phyloP scores from a whole-genome alignment of 2,329 filamentous ascomycete genomes.

The Alternaria tenuissima region DNA sequence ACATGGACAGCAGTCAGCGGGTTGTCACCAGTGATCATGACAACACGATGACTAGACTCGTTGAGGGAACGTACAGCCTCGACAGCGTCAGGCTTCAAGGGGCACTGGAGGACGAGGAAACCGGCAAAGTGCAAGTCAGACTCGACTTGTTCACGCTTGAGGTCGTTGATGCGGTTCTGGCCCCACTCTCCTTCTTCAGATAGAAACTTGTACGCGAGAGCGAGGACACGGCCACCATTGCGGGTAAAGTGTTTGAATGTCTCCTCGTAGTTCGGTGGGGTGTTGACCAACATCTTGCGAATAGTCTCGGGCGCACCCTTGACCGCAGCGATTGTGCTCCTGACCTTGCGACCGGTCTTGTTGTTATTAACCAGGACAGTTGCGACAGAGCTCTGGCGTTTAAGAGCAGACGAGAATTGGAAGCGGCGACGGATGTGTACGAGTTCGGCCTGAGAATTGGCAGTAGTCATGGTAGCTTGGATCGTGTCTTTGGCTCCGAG shows the following conservation, averaged over 20 bases:
- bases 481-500: constrained; percentile 90
- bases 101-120: constrained; percentile 94
- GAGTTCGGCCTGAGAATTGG: constrained; percentile 67
- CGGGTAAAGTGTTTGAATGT: constrained; percentile 98
- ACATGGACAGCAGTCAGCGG: constrained; percentile 96
- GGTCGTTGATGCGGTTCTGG: constrained; percentile 85
- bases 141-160: constrained; percentile 93
- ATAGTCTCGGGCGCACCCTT: constrained; percentile 99
- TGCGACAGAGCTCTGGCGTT: constrained; percentile 94
- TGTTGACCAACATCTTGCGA: constrained; percentile 84
- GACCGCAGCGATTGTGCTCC: constrained; percentile 90
- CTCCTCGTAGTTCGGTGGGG: constrained; percentile 91
- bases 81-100: constrained; percentile 94
- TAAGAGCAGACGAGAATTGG: constrained; percentile 96
- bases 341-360: constrained; percentile 76
- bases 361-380: constrained; percentile 77
- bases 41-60: constrained; percentile 96
- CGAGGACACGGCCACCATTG: constrained; percentile 92
- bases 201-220: constrained; percentile 92
- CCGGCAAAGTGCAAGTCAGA: constrained; percentile 86
- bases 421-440: constrained; percentile 97
- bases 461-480: constrained; percentile 68
- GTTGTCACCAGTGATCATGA: constrained; percentile 99
- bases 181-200: constrained; percentile 82
- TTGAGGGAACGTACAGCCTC: constrained; percentile 96